A percentile compares a stretch with the other conserved stretches of the same genome.
These are phyloP conservation scores for Exophiala oligosperma DNA, from an alignment of 2,329 filamentous ascomycete species.

Conservation along the genomic window DNA sequence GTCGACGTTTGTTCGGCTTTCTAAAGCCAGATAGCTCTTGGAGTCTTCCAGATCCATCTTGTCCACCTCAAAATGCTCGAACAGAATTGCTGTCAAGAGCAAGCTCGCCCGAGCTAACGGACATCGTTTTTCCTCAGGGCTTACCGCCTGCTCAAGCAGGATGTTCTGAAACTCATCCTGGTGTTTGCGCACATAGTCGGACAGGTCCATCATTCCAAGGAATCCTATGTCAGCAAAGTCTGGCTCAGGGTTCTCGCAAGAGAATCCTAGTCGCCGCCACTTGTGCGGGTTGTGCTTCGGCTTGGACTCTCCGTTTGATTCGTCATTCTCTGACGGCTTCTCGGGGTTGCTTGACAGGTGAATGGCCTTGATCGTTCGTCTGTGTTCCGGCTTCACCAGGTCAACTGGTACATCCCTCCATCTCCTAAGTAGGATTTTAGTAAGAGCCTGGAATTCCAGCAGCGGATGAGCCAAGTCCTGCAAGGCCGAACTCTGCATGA, in stretches of 20 bases:
- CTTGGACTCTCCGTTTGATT: constrained; percentile 40
- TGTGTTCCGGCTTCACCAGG: constrained; percentile 82
- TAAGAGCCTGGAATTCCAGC: constrained; percentile 88
- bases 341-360: constrained; percentile 80
- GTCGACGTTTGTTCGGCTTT: constrained; percentile 77
- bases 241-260: constrained; percentile 79
- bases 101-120: constrained; percentile 85
- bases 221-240: constrained; percentile 88
- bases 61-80: constrained; percentile 94
- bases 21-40: constrained; percentile 71
- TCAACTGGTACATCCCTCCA: constrained; percentile 87
- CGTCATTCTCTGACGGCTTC: constrained; percentile 44
- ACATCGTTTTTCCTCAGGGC: constrained; percentile 70
- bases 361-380: constrained; percentile 79
- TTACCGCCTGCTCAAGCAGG: constrained; percentile 81
- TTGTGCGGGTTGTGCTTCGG: constrained; percentile 82
- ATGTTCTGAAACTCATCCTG: constrained; percentile 92
- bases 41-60: constrained; percentile 76
- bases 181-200: constrained; percentile 88
- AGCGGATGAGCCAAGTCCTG: constrained; percentile 88
- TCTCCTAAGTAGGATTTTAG: constrained; percentile 80
- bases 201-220: constrained; percentile 94
- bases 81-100: constrained; percentile 82
- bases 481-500: constrained; percentile 92
- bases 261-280: constrained; percentile 89